Evolutionary conservation across 2,329 filamentous ascomycete species (phyloP).

Genomic region (Dactylonectria macrodidyma): DNA sequence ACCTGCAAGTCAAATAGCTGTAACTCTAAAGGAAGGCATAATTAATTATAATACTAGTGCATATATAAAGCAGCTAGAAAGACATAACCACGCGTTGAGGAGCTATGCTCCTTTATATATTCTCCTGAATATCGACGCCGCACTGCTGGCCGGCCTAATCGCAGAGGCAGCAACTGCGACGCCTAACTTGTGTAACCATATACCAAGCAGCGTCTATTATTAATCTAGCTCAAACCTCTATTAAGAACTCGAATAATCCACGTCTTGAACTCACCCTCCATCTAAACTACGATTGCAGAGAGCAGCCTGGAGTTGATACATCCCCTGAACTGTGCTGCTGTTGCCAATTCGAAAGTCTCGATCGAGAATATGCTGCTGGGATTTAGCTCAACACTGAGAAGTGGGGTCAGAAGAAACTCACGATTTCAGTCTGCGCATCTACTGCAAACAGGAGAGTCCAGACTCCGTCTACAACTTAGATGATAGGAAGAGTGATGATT

Average conservation of each 20-base stretch:
- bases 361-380: constrained; percentile 16
- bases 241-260: constrained; percentile 21
- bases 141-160: too few species aligned
- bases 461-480: constrained; percentile 18
- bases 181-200: not conserved
- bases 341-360: constrained; percentile 26
- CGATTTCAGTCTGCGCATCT: constrained; percentile 20
- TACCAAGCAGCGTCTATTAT: too few species aligned
- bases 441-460: constrained; percentile 28
- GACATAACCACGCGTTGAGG: too few species aligned
- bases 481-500: constrained; percentile 24
- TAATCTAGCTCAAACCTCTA: not conserved
- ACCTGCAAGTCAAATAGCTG: too few species aligned
- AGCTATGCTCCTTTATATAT: too few species aligned
- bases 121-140: too few species aligned
- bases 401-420: constrained; percentile 12
- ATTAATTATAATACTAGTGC: too few species aligned
- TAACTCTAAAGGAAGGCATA: too few species aligned
- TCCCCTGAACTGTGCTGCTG: constrained; percentile 10
- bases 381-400: constrained; percentile 1
- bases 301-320: constrained; percentile 31
- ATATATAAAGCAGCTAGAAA: too few species aligned
- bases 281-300: constrained; percentile 14
- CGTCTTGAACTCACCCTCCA: constrained; percentile 21
- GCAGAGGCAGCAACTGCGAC: too few species aligned